Percentiles rank a stretch among this genome's conserved stretches.
phyloP scores from a whole-genome alignment of 1,284 basidiomycete genomes.

The Prillingera fragicola region DNA sequence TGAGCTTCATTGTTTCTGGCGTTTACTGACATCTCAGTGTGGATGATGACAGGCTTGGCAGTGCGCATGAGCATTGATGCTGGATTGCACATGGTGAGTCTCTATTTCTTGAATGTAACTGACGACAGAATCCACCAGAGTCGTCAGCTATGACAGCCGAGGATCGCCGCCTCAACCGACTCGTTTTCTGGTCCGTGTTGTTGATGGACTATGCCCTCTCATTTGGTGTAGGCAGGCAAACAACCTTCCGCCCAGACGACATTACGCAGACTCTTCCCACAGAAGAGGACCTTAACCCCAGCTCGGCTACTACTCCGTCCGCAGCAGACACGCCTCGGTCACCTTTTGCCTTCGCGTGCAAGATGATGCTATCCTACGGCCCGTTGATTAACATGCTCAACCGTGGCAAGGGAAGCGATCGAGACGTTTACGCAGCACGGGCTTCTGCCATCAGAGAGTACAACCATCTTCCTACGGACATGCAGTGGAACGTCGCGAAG shows the following conservation, averaged over 20 bases:
- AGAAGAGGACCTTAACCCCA: constrained; percentile 3
- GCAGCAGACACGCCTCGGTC: constrained; percentile 5
- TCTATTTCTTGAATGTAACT: neutral
- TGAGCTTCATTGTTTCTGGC: too few relatives aligned
- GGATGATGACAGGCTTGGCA: constrained; percentile 32
- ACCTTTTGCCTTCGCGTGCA: constrained; percentile 27
- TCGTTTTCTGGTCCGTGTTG: constrained; percentile 13
- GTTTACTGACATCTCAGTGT: too few relatives aligned
- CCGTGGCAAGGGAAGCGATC: neutral
- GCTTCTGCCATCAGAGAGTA: constrained; percentile 21
- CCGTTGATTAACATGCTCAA: constrained; percentile 30
- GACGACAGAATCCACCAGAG: constrained; percentile 3
- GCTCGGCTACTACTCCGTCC: neutral
- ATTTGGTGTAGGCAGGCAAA: constrained; percentile 12
- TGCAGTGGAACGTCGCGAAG: constrained; percentile 33
- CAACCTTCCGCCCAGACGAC: constrained; percentile 8
- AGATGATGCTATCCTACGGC: constrained; percentile 26
- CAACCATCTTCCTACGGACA: constrained; percentile 22
- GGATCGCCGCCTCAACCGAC: constrained; percentile 8
- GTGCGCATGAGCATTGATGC: constrained; percentile 32
- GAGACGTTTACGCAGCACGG: constrained; percentile 8
- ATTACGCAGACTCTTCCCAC: constrained; percentile 10
- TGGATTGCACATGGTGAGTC: constrained; percentile 19
- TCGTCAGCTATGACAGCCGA: neutral
- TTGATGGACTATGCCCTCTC: constrained; percentile 10